Base-by-base conservation (phyloP, 2,329 filamentous ascomycete species). In the Thelonectria discophora region DNA sequence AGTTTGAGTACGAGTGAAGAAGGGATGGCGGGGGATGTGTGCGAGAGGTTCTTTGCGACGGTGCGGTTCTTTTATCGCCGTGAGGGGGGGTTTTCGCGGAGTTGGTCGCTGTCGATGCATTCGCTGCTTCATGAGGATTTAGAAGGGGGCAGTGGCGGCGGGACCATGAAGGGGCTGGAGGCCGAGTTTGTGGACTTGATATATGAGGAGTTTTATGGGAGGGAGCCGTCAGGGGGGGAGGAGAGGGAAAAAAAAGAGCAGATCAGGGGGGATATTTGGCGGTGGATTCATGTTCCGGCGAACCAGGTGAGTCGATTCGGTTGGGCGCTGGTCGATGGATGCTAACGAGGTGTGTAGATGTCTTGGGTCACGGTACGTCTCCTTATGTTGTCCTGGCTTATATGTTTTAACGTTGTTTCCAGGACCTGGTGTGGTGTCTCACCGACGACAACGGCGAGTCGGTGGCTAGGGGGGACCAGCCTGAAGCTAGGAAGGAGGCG, bases 271-370 rank as follows among this genome's bases (percentile, higher is more conserved):
- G 15, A 46, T 4, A 17, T 34, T 8, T 64, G 58, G 62, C 50
- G 21, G 50, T 64, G 62, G 62, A 62, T 64, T 32, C 60, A 62
- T 24, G 34, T 62, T 24, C 58, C 62, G 2, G 27, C 50, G 5
- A 64, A 64, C 39, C 55, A 64, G 48, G 58, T 58, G 34, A 58
- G 18, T 21, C 7, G 12, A 2, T 20, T 21, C 42, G 3, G 10
- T 45, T 3, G 18, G 24, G 10, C 3, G 2, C 3, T 9, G 13
- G 18, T 9, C 17, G 4, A n/a, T n/a, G 12, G 9, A 45, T 37
- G 12, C 42, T 45, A 12, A 45, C 42, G 20, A 8, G 18, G 6
- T 15, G 12, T 5, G 9, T 13, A 45, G 42, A 45, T 57, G 55
- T 50, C 55, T 18, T 57, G 55, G 55, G 18, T 57, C 13, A 57